Evolutionary conservation across 1,284 basidiomycete species (phyloP).

Genomic region (Trichosporon faecale): DNA sequence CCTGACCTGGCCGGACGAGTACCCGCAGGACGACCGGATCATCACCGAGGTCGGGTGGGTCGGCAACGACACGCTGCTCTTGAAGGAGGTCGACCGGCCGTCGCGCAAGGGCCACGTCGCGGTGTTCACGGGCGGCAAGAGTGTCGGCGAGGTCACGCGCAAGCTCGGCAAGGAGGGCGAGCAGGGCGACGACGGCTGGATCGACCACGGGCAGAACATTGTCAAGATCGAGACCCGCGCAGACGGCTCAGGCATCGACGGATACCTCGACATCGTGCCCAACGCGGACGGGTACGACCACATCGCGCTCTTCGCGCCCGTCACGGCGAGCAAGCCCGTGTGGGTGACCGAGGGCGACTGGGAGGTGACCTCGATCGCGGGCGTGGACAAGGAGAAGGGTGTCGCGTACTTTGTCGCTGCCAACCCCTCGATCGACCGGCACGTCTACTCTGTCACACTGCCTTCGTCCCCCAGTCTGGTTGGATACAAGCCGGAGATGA

Average conservation of each 20-base stretch:
- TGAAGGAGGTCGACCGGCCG: conserved; percentile 83
- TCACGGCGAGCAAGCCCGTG: conserved; percentile 63
- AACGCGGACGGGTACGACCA: conserved; percentile 76
- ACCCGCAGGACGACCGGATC: conserved; percentile 64
- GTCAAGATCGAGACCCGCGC: conserved; percentile 41
- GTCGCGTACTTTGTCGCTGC: conserved; percentile 85
- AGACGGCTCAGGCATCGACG: conserved; percentile 50
- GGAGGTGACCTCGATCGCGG: conserved; percentile 80
- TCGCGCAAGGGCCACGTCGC: conserved; percentile 74
- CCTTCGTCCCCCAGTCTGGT: conserved; percentile 49
- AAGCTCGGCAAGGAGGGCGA: conserved; percentile 74
- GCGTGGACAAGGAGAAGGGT: conserved; percentile 65
- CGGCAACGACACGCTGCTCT: conserved; percentile 66
- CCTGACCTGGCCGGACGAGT: conserved; percentile 65
- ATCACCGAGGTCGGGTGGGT: conserved; percentile 85
- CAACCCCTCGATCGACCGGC: conserved; percentile 74
- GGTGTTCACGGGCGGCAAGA: conserved; percentile 60
- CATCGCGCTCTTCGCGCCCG: conserved; percentile 79
- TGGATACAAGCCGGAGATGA: conserved; percentile 40
- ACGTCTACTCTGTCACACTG: conserved; percentile 72
- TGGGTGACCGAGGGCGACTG: conserved; percentile 84
- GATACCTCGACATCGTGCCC: conserved; percentile 85
- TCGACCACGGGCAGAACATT: conserved; percentile 59
- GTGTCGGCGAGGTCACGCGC: conserved; percentile 63
- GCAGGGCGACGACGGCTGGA: conserved; percentile 88